Conservation (phyloP, 805 yeast genomes). For the Wickerhamiella azyma region DNA sequence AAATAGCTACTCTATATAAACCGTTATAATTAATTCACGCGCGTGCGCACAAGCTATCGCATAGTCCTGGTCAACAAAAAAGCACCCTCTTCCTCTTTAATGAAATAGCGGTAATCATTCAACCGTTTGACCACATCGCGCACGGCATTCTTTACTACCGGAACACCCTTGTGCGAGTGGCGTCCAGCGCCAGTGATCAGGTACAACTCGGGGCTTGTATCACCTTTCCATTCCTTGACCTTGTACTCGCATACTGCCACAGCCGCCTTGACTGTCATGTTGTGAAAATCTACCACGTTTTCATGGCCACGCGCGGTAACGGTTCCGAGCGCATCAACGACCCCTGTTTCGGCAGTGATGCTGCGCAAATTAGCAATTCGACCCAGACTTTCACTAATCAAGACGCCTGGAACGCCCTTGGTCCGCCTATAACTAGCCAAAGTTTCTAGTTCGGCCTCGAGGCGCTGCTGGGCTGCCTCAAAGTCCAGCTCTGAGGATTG, state of each 20-base stretch:
- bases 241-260: conserved; percentile 6
- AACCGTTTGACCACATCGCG: conserved; percentile 8
- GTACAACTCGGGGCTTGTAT: neutral
- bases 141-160: conserved; percentile 12
- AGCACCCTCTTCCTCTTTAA: conserved; percentile 5
- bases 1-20: too few species aligned
- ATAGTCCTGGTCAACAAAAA: neutral
- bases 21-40: too few species aligned
- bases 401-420: neutral
- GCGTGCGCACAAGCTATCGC: too few species aligned
- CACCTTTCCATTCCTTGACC: conserved; percentile 2
- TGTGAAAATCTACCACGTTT: conserved; percentile 8
- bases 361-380: neutral
- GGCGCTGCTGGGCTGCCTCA: neutral
- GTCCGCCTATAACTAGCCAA: neutral
- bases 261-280: conserved; percentile 11
- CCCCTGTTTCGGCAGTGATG: conserved; percentile 3
- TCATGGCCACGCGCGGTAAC: neutral
- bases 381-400: neutral
- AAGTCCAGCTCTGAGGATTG: neutral
- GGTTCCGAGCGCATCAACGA: conserved; percentile 1
- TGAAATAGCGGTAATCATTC: neutral
- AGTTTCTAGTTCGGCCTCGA: neutral
- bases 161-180: conserved; percentile 13
- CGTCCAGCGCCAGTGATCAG: conserved; percentile 15